Evolutionary conservation across 73 alveolate species (phyloP).

Genomic region (Effrenium voratum): DNA sequence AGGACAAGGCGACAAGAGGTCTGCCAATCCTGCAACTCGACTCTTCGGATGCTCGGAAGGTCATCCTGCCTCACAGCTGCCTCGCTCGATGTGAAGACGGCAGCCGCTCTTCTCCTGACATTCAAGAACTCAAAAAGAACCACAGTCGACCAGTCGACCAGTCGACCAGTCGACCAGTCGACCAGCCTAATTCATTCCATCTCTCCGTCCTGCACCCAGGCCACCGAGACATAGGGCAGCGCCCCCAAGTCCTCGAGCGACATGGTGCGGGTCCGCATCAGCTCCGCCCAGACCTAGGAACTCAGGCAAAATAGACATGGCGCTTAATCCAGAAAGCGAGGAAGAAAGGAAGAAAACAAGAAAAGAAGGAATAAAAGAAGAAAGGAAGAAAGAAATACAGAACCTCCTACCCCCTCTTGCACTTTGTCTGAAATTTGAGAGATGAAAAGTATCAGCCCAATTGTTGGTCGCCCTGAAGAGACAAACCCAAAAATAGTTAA

Average conservation of each 20-base stretch:
- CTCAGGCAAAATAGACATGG: neutral
- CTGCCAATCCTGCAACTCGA: neutral
- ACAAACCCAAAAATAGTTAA: too few relatives aligned
- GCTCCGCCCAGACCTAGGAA: constrained; percentile 80
- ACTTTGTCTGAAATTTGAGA: too few relatives aligned
- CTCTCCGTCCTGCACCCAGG: constrained; percentile 65
- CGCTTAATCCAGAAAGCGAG: too few relatives aligned
- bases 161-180: too few relatives aligned
- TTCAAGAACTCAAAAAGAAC: neutral
- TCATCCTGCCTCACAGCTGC: constrained; percentile 57
- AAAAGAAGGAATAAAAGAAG: too few relatives aligned
- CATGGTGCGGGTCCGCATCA: constrained; percentile 87
- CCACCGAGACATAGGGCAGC: constrained; percentile 52
- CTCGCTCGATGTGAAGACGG: constrained; percentile 88
- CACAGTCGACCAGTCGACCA: too few relatives aligned
- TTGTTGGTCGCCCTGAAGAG: too few relatives aligned
- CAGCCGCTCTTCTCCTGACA: constrained; percentile 50
- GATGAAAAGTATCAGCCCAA: too few relatives aligned
- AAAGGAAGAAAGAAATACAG: too few relatives aligned
- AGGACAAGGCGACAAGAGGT: neutral
- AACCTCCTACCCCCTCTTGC: too few relatives aligned
- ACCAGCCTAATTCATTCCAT: neutral
- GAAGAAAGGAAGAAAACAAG: neutral
- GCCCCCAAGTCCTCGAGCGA: constrained; percentile 29
- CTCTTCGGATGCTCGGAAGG: neutral